Conservation (phyloP, 352 stramenopile genomes). For the Phytophthora cryptogea region DNA sequence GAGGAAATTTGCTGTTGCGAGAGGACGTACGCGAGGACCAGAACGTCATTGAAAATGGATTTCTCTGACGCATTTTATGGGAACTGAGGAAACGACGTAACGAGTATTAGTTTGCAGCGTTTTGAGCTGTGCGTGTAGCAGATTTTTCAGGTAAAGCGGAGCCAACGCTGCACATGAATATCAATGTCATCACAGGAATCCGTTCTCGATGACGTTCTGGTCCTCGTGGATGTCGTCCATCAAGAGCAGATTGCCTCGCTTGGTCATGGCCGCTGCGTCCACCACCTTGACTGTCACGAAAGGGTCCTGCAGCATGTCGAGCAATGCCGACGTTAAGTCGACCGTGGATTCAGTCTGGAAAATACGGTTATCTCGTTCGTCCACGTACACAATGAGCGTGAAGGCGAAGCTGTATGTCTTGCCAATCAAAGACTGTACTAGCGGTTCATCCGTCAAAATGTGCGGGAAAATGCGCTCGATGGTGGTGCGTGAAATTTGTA, state of each 20-base stretch:
- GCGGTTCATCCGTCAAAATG: constrained; percentile 38
- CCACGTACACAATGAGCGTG: constrained; percentile 45
- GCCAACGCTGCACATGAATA: too few relatives aligned
- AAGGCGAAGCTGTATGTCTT: constrained; percentile 49
- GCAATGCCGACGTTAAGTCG: constrained; percentile 45
- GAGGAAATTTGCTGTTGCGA: constrained; percentile 37
- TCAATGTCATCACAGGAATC: background rate
- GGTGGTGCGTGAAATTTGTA: constrained; percentile 43
- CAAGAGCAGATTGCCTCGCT: constrained; percentile 38
- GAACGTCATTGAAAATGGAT: constrained; percentile 42
- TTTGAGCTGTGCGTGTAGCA: too few relatives aligned
- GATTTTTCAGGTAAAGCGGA: too few relatives aligned
- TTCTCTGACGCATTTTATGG: constrained; percentile 18
- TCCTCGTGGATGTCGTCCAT: constrained; percentile 39
- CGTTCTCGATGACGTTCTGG: constrained; percentile 44
- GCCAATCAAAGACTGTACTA: constrained; percentile 54
- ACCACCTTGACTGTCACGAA: constrained; percentile 45
- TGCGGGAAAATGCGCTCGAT: constrained; percentile 52
- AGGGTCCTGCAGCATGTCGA: constrained; percentile 45
- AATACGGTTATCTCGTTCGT: constrained; percentile 26
- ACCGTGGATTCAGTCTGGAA: constrained; percentile 52
- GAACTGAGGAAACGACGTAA: too few relatives aligned
- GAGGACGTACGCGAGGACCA: constrained; percentile 37
- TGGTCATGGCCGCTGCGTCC: constrained; percentile 43
- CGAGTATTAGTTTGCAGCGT: too few relatives aligned